Evolutionary conservation across 2,329 filamentous ascomycete genomes (phyloP), one percentile per base, ranked within the genome.

Genomic region (Geosmithia morbida): DNA sequence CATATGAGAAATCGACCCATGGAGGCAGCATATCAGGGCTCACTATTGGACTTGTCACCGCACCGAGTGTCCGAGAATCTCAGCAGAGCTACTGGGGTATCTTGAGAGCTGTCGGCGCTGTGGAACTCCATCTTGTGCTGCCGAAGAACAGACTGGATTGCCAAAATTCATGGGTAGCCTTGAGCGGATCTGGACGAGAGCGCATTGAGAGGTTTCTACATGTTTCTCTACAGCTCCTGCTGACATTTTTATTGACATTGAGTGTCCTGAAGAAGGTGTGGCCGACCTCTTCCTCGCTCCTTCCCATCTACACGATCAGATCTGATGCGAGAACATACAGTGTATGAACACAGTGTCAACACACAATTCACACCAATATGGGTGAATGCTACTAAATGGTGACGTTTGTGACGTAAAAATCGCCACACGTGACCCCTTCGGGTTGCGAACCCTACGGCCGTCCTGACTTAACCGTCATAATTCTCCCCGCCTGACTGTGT

Each of bases 401-500:
- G 33, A 16, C 14, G 33, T 37, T 6, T 30, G 44, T 49, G 48
- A 49, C 48, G 48, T 49, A 42, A 20, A 42, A 26, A 17, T 17
- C 40, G 46, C 47, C 45, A 49, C 63, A 65, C 62, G 63, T 65
- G 62, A 57, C 45, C 26, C 42, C 45, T 51, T 53, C 57, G 62
- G 62, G 62, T 54, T 65, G 56, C 55, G 52, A 63, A 60, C 62
- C 62, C 62, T 65, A 65, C 56, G 48, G 53, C 44, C 49, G 52
- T 50, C 51, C 59, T 57, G 55, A 26, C 57, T 59, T 59, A 61
- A 58, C 49, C 51, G 56, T 51, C 43, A 30, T 47, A 53, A 55
- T 52, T 58, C 53, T 54, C 56, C 58, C 60, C 59, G 56, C 57
- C 50, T 52, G 46, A 50, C 45, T 51, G 50, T 53, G 50, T 54